Conservation (phyloP, 2,329 filamentous ascomycete genomes). For the Huntiella abstrusa region DNA sequence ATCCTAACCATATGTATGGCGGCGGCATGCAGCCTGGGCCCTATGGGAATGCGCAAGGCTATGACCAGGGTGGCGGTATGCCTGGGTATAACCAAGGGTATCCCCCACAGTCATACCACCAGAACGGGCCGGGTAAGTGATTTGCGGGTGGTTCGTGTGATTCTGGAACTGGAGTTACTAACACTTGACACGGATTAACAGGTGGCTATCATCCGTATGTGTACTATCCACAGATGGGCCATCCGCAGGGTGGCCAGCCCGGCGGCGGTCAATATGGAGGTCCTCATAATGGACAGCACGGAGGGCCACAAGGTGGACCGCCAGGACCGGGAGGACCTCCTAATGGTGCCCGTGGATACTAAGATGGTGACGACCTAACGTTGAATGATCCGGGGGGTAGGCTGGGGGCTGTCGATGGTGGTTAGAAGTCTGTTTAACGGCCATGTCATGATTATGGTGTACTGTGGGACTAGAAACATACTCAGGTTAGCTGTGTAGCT, state of each 20-base stretch:
- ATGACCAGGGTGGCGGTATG: too few species aligned
- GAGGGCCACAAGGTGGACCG: too few species aligned
- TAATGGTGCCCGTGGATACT: slow-evolving; percentile 24
- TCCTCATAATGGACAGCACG: not conserved
- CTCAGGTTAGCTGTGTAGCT: too few species aligned
- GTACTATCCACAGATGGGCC: slow-evolving; percentile 26
- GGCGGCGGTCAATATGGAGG: slow-evolving; percentile 13
- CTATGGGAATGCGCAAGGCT: slow-evolving; percentile 13
- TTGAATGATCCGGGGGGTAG: too few species aligned
- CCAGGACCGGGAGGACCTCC: slow-evolving; percentile 9
- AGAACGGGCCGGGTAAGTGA: too few species aligned
- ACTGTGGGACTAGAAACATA: too few species aligned
- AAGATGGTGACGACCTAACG: slow-evolving; percentile 8
- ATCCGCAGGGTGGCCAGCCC: slow-evolving; percentile 19
- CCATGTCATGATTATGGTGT: too few species aligned
- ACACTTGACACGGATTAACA: not conserved
- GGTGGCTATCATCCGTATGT: slow-evolving; percentile 7
- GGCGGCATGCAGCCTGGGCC: slow-evolving; percentile 20
- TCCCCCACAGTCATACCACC: too few species aligned
- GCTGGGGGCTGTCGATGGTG: too few species aligned
- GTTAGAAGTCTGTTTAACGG: too few species aligned
- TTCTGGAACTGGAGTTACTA: not conserved
- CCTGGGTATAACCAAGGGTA: too few species aligned
- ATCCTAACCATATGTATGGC: slow-evolving; percentile 20
- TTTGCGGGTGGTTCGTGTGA: too few species aligned